Conservation (phyloP, 129 eudicot species). For the Solidago caesia region DNA sequence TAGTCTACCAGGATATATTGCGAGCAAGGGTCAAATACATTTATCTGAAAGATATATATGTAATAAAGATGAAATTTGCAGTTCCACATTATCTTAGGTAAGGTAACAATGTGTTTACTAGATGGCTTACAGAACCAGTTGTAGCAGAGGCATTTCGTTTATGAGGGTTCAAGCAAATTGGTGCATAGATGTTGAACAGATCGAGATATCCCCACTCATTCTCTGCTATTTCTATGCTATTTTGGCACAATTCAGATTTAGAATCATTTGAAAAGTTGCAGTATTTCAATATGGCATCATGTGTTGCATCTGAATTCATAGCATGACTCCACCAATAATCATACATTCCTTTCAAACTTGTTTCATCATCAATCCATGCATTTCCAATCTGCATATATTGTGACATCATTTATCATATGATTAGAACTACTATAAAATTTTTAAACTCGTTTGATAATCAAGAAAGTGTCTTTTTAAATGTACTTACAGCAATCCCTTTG, state of each 20-base stretch:
- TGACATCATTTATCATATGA: neutral
- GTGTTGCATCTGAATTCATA: neutral
- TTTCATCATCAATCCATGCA: neutral
- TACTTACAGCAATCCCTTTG: slow-evolving; percentile 53
- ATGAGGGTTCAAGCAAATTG: neutral
- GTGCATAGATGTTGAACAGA: neutral
- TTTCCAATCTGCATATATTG: neutral
- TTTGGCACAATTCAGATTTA: neutral
- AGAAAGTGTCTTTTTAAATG: neutral
- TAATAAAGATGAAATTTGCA: neutral
- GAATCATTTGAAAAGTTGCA: neutral
- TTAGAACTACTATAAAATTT: no score
- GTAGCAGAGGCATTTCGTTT: neutral
- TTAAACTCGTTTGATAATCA: no score
- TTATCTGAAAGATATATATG: neutral
- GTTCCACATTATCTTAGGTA: neutral
- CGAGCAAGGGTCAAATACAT: neutral
- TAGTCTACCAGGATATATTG: neutral
- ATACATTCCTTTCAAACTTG: neutral
- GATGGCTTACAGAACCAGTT: neutral
- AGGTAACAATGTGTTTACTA: neutral
- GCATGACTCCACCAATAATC: neutral
- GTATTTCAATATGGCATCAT: neutral
- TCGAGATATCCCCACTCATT: neutral
- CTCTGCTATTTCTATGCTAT: neutral